Evolutionary conservation across 2,329 filamentous ascomycete genomes (phyloP).

Genomic region (Aureobasidium sp.): DNA sequence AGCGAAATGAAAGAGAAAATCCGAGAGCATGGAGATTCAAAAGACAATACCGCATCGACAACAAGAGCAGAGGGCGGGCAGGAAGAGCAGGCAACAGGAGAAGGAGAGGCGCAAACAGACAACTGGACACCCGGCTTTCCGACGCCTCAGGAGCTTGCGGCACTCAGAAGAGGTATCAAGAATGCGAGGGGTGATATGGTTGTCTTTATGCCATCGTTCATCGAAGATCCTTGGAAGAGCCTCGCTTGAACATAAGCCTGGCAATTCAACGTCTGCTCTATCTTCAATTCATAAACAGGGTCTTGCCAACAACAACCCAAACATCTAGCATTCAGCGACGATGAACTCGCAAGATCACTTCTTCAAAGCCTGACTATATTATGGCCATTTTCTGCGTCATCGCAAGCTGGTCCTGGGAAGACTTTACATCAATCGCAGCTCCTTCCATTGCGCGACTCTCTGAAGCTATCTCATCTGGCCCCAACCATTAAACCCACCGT

Average conservation of each 20-base stretch:
- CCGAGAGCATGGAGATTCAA: neutral
- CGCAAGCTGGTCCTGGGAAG: too few species aligned
- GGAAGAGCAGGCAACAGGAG: neutral
- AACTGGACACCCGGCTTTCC: neutral
- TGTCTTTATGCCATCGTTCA: constrained; percentile 63
- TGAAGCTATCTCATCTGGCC: too few species aligned
- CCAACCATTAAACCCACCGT: too few species aligned
- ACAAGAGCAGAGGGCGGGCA: neutral
- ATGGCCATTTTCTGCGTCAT: too few species aligned
- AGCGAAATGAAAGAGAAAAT: neutral
- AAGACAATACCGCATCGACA: neutral
- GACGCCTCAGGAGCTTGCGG: neutral
- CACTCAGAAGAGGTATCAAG: constrained; percentile 28
- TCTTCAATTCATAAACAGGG: too few species aligned
- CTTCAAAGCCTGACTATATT: too few species aligned
- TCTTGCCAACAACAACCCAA: too few species aligned
- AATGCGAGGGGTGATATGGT: constrained; percentile 54
- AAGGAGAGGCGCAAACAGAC: neutral
- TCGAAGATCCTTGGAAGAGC: constrained; percentile 65
- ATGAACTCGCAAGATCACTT: too few species aligned
- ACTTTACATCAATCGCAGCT: too few species aligned
- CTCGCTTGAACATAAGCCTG: constrained; percentile 32
- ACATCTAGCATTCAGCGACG: too few species aligned
- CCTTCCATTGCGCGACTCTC: too few species aligned
- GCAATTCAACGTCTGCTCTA: too few species aligned